Evolutionary conservation across 2,329 filamentous ascomycete genomes (phyloP).

Genomic region (Neonectria punicea): DNA sequence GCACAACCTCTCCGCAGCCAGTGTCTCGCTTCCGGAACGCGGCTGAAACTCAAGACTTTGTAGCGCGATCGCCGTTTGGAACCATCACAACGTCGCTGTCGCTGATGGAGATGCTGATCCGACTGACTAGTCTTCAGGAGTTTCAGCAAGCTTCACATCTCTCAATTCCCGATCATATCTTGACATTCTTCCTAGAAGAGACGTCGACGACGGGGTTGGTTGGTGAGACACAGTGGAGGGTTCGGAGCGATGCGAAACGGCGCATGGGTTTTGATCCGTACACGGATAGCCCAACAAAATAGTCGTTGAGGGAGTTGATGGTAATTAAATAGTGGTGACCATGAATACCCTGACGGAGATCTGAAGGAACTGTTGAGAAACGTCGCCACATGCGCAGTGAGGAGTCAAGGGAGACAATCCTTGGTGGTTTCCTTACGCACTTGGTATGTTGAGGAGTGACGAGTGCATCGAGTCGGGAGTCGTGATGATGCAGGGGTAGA

Average conservation of each 20-base stretch:
- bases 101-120: constrained; percentile 87
- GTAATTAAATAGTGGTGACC: background rate
- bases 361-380: constrained; percentile 18
- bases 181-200: constrained; percentile 85
- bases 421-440: background rate
- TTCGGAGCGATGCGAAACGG: constrained; percentile 58
- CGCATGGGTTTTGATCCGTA: constrained; percentile 68
- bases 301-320: background rate
- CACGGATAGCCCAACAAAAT: constrained; percentile 54
- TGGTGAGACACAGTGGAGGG: constrained; percentile 57
- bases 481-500: too few species aligned
- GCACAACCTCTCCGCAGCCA: constrained; percentile 12
- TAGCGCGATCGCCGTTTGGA: constrained; percentile 59
- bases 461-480: too few species aligned
- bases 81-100: constrained; percentile 71
- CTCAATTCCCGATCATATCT: constrained; percentile 87
- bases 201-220: constrained; percentile 63
- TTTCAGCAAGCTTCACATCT: constrained; percentile 91
- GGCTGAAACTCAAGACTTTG: constrained; percentile 43
- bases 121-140: constrained; percentile 87
- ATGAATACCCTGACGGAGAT: constrained; percentile 17
- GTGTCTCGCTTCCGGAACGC: constrained; percentile 10
- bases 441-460: background rate
- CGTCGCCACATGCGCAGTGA: background rate
- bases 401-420: background rate